Evolutionary conservation across 176 grass and related monocot species (phyloP), one percentile per base, ranked within the genome.

Genomic region (sorghum (Sorghum bicolor)): DNA sequence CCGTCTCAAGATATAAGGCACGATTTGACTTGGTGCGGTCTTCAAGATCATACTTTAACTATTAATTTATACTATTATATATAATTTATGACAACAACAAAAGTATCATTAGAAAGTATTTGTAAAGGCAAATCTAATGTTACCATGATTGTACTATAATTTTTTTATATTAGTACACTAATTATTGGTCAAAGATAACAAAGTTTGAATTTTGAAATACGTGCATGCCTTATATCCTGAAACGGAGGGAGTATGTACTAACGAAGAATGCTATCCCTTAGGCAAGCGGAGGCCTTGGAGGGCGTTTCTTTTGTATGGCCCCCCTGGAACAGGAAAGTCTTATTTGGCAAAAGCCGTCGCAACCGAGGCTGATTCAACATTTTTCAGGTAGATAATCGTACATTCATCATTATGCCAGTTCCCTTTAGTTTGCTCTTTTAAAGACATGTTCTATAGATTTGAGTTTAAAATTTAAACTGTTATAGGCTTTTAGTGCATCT

Each of bases 241-340:
- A n/a, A n/a, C n/a, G n/a, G n/a, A n/a, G n/a, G n/a, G n/a, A 81
- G 38, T 70, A 24, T 86, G 25, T 53, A 52, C 70, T 87, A 55
- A 90, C 29, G 14, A 13, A 64, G 12, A 38, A 13, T 76, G 6
- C 43, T 70, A 22, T 82, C 84, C 43, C 65, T 11, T 87, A 95
- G 93, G 96, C 43, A 98, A 98, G 82, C 77, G 96, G 83, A 98
- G 80, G 86, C 96, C 96, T 70, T 98, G 96, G 96, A 93, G 91
- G 76, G 96, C 96, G 78, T 98, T 98, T 93, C 91, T 98, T 81
- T 87, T 98, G 71, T 98, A 95, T 37, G 96, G 96, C 29, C 96
- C 96, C 63, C 96, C 93, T 78, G 96, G 96, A 93, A 98, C 96
- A 88, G 96, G 96, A 91, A 98, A 98, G 75, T 98, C 96, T 61